Evolutionary conservation across 768 basidiomycete species (phyloP).

Genomic region (Hemileccinum rubropunctum): DNA sequence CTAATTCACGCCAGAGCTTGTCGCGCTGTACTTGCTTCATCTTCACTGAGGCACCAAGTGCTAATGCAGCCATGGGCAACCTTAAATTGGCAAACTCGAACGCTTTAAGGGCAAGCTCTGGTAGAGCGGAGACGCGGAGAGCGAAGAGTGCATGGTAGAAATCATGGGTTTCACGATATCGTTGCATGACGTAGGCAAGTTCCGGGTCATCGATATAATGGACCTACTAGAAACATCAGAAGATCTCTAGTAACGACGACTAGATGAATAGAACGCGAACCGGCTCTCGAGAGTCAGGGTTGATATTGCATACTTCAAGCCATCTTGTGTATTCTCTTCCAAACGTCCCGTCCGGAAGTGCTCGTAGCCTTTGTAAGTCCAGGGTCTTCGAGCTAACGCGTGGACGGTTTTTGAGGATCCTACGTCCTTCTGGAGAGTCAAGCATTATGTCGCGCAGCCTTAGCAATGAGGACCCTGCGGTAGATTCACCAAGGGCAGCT

Average conservation of each 20-base stretch:
- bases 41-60: constrained; percentile 50
- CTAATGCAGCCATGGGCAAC: constrained; percentile 82
- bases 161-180: constrained; percentile 97
- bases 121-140: constrained; percentile 85
- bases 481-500: constrained; percentile 91
- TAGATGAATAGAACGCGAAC: constrained; percentile 42
- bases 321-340: constrained; percentile 86
- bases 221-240: constrained; percentile 51
- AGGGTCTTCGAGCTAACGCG: constrained; percentile 75
- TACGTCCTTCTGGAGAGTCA: constrained; percentile 74
- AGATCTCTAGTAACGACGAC: not conserved
- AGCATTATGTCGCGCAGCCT: constrained; percentile 77
- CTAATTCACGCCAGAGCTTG: constrained; percentile 73
- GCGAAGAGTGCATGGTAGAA: constrained; percentile 92
- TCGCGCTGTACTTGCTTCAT: constrained; percentile 42
- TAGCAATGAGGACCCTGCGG: constrained; percentile 76
- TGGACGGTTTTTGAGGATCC: constrained; percentile 81
- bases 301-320: constrained; percentile 84
- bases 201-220: constrained; percentile 94
- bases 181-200: constrained; percentile 95
- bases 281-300: constrained; percentile 90
- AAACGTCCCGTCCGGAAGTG: constrained; percentile 76
- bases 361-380: constrained; percentile 62
- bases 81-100: constrained; percentile 93
- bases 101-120: constrained; percentile 91